phyloP scores from a whole-genome alignment of 768 basidiomycete genomes.

The Termitomyces sp. region DNA sequence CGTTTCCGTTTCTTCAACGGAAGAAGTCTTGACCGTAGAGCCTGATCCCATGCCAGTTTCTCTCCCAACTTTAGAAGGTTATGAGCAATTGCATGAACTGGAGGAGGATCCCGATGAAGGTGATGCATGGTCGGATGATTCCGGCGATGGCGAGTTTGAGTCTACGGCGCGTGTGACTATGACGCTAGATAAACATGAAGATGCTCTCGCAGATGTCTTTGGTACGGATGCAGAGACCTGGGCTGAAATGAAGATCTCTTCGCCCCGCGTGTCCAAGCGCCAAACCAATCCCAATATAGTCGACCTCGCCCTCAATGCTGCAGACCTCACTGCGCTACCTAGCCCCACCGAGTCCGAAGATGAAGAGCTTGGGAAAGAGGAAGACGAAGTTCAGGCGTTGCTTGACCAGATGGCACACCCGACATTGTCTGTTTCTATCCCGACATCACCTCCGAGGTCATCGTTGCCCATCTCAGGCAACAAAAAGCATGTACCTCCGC shows the following conservation, averaged over 20 bases:
- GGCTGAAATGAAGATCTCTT: slow-evolving; percentile 45
- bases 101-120: slow-evolving; percentile 3
- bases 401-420: slow-evolving; percentile 36
- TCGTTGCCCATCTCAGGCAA: slow-evolving; percentile 26
- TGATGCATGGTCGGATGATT: slow-evolving; percentile 18
- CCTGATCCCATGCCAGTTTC: neutral
- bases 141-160: slow-evolving; percentile 34
- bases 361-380: slow-evolving; percentile 29
- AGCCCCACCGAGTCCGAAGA: slow-evolving; percentile 21
- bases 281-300: slow-evolving; percentile 44
- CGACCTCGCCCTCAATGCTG: slow-evolving; percentile 48
- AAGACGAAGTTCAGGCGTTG: slow-evolving; percentile 39
- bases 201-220: slow-evolving; percentile 61
- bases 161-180: slow-evolving; percentile 35
- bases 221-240: slow-evolving; percentile 65
- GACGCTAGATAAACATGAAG: slow-evolving; percentile 25
- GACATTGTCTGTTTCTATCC: slow-evolving; percentile 31
- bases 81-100: slow-evolving; percentile 25
- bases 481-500: slow-evolving; percentile 53
- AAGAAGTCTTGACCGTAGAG: slow-evolving; percentile 4
- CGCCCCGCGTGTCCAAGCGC: slow-evolving; percentile 21
- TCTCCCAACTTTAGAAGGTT: slow-evolving; percentile 17
- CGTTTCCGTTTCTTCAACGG: slow-evolving; percentile 23
- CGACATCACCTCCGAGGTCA: slow-evolving; percentile 31
- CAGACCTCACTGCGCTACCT: slow-evolving; percentile 28